These are phyloP conservation scores for Sordariomycetes sp. DNA, from an alignment of 2,329 filamentous ascomycete genomes.

Conservation along the genomic window DNA sequence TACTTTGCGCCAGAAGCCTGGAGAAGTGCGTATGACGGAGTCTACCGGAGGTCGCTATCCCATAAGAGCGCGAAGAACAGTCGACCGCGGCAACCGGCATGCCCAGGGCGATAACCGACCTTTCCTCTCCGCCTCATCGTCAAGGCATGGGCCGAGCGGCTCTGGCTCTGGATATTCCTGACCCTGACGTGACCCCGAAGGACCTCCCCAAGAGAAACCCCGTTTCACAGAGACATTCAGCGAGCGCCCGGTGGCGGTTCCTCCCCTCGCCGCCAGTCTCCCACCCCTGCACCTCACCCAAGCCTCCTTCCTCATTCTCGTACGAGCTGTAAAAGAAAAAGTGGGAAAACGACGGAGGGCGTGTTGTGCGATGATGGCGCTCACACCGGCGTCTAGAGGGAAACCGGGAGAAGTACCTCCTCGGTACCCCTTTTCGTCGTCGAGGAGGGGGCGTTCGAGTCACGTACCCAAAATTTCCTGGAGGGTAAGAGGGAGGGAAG, in stretches of 20 bases:
- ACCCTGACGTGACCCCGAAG: neutral
- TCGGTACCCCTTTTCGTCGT: neutral
- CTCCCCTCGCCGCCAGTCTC: neutral
- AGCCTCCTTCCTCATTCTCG: neutral
- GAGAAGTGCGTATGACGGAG: too few species aligned
- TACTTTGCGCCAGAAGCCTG: too few species aligned
- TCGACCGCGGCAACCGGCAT: too few species aligned
- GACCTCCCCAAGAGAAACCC: neutral
- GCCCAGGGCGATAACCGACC: neutral
- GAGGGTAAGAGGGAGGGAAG: neutral
- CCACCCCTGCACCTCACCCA: neutral
- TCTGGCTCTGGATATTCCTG: neutral
- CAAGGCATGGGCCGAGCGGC: neutral
- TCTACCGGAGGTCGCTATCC: too few species aligned
- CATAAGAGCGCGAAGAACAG: too few species aligned
- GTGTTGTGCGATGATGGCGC: neutral
- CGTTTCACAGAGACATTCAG: neutral
- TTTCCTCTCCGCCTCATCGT: neutral
- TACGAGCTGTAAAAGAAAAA: neutral
- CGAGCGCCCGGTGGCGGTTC: neutral
- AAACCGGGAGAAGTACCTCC: neutral
- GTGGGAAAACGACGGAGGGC: neutral
- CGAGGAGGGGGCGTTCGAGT: neutral
- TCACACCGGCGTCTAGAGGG: neutral
- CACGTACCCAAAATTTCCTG: neutral